Base-by-base conservation (phyloP, 2,329 filamentous ascomycete species). In the Penicillium brevicompactum region DNA sequence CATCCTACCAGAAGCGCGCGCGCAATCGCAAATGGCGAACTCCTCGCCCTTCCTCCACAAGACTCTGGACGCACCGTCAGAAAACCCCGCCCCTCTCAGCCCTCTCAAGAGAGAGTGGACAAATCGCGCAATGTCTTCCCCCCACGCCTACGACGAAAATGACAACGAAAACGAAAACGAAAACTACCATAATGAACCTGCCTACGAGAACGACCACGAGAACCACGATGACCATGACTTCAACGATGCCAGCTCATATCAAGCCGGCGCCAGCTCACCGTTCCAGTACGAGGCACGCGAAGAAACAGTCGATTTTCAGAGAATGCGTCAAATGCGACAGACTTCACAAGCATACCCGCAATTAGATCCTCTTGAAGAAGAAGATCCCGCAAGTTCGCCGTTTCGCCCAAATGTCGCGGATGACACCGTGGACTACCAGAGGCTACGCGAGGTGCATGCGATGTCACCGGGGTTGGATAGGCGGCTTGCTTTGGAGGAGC, bases 1-100 rank as follows among this genome's bases (percentile, higher is more conserved):
- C 74, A 24, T 75, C 74, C 43, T 71, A 68, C 57, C 74, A 76
- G 56, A 78, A 78, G 69, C 69, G 41, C 72, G 75, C 56, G 65
- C 65, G 46, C 65, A 65, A 31, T 74, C 69, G 31, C 61, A 61
- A 30, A 57, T 59, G 48, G 54, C 55, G 34, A 60, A 49, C 42
- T 66, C 63, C 13, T 66, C 63, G 46, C 63, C 63, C 7, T 65
- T 66, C 30, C 49, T 66, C 32, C 58, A 61, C 21, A 65, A 65
- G 55, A 54, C 51, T 49, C 38, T 57, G 46, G 62, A 67, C 10
- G 48, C 64, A 31, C 50, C 62, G 18, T 58, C 61, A 42, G 64
- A 70, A 24, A 63, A 67, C 46, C 34, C 46, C 8, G 54, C 57
- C 7, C 53, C 48, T 4, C 64, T 66, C 16, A 72, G 70, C 54